Evolutionary conservation across 1,284 basidiomycete genomes (phyloP), one percentile per base, ranked within the genome.

Genomic region (Ustilago crameri): DNA sequence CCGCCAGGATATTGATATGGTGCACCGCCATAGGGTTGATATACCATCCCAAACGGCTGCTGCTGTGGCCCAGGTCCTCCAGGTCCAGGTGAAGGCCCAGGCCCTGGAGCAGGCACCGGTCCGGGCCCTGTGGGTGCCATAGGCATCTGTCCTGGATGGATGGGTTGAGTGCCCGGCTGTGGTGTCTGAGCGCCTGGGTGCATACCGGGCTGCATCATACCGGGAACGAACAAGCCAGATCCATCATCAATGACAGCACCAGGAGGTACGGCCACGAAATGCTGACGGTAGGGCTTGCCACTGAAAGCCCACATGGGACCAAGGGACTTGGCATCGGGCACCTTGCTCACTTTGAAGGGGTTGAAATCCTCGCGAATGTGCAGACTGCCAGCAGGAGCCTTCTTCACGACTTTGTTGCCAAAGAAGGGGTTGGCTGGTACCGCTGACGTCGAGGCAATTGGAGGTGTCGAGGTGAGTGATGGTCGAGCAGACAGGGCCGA

Each of bases 301-400:
- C 85, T 90, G 85, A 92, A 95, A 24, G 91, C 91, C 94, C 93
- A 96, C 71, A 88, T 86, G 1, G 91, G 87, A 22, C 92, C 85
- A 70, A 93, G 87, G 74, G 88, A 87, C 23, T 87, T 85, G 12
- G 93, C 89, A 61, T 92, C 90, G 8, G 87, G 87, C 54, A 93
- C 89, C 84, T 93, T 93, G 82, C 88, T 88, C 78, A 90, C 88
- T 85, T 93, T 93, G 87, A 93, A 95, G 24, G 93, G 92, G 84
- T 94, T 95, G 83, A 96, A 97, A 79, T 96, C 94, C 76, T 95
- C 92, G 84, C 93, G 91, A 77, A 93, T 87, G 80, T 93, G 91
- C 42, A 93, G 89, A 20, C 88, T 59, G 14, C 58, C 48, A 8
- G 48, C n/a, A 23, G 86, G 86, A 84, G 91, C 91, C 87, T 93